phyloP scores from a whole-genome alignment of 176 grass and related monocot species.

The Chrysopogon serrulatus region DNA sequence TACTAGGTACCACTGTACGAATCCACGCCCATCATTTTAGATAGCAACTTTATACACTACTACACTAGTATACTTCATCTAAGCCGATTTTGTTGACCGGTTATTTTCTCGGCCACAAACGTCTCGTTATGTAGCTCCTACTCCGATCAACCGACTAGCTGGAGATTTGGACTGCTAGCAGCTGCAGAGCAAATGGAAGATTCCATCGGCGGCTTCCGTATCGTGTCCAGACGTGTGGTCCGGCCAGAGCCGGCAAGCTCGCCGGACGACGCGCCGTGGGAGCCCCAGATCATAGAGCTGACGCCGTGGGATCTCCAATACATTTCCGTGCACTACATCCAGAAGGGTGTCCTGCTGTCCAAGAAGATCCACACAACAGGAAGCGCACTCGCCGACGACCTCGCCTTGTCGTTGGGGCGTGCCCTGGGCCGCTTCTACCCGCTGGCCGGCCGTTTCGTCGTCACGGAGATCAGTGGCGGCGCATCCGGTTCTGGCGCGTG shows the following conservation, averaged over 20 bases:
- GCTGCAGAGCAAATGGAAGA: too few relatives aligned
- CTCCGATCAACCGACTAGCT: too few relatives aligned
- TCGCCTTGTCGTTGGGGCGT: too few relatives aligned
- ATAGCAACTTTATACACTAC: too few relatives aligned
- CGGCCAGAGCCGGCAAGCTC: neutral
- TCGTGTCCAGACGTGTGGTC: neutral
- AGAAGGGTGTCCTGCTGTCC: neutral
- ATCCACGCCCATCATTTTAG: too few relatives aligned
- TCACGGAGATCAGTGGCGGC: neutral
- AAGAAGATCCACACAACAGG: neutral
- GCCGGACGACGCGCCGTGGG: neutral
- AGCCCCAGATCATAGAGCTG: neutral
- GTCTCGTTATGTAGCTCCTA: too few relatives aligned
- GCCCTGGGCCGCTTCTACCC: neutral
- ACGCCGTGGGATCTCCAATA: neutral
- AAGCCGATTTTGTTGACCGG: too few relatives aligned
- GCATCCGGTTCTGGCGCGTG: neutral
- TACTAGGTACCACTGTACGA: too few relatives aligned
- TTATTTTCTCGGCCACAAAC: too few relatives aligned
- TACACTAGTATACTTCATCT: too few relatives aligned
- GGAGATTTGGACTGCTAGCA: too few relatives aligned
- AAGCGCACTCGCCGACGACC: too few relatives aligned
- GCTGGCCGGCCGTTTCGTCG: neutral
- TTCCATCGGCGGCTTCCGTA: neutral
- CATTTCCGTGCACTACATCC: neutral